These are phyloP conservation scores for Xylaria venustula DNA, from an alignment of 495 filamentous ascomycete genomes.

Conservation along the genomic window DNA sequence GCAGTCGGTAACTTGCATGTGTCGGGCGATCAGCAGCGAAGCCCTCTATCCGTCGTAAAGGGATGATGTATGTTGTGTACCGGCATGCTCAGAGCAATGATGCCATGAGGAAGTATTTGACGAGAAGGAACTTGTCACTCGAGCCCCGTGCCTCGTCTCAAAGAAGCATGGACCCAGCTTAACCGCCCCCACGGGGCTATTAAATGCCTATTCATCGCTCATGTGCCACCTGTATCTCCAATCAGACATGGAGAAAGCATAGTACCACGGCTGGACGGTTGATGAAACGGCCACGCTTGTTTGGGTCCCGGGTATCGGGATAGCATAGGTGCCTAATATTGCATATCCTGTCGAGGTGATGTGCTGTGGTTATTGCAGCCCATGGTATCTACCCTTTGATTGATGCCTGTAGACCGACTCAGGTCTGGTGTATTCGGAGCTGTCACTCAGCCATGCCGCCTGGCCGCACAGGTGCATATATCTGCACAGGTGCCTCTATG, in stretches of 20 bases:
- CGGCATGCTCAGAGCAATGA: too few species aligned
- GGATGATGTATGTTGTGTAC: too few species aligned
- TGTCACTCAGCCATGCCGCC: too few species aligned
- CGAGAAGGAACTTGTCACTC: not conserved
- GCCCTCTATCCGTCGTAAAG: too few species aligned
- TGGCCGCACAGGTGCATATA: too few species aligned
- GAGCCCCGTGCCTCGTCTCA: not conserved
- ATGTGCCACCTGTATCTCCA: constrained; percentile 1
- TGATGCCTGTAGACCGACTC: too few species aligned
- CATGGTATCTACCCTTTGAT: too few species aligned
- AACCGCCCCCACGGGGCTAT: not conserved
- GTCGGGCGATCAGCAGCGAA: not conserved
- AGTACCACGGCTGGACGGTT: not conserved
- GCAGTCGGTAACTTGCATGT: constrained; percentile 7
- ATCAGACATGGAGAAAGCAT: not conserved
- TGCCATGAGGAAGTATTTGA: not conserved
- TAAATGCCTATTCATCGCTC: not conserved
- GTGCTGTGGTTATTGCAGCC: too few species aligned
- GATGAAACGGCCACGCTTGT: not conserved
- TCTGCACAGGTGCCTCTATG: too few species aligned
- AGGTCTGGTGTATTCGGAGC: too few species aligned
- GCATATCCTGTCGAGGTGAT: too few species aligned
- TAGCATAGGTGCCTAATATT: too few species aligned
- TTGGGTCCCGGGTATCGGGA: not conserved
- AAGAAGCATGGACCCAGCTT: not conserved